Evolutionary conservation across 2,329 filamentous ascomycete species (phyloP).

Genomic region (Cylindrodendrum hubeiense): DNA sequence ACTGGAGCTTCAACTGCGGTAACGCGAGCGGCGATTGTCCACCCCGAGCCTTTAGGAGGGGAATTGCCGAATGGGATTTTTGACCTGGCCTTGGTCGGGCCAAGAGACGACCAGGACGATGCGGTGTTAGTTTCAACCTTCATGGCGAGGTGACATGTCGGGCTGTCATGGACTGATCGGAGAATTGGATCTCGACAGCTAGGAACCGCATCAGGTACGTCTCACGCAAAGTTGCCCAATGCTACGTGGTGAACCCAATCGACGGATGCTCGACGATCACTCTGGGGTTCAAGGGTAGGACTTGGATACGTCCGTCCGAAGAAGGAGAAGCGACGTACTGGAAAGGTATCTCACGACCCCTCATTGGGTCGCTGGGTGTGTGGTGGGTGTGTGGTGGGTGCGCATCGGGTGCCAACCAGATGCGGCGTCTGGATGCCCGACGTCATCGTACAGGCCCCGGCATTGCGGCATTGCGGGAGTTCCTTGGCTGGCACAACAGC

Average conservation of each 20-base stretch:
- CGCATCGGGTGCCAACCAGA: constrained; percentile 27
- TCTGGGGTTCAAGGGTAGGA: constrained; percentile 29
- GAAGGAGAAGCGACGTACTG: constrained; percentile 15
- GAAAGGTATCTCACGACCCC: not conserved
- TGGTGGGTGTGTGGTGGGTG: constrained; percentile 18
- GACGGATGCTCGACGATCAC: constrained; percentile 40
- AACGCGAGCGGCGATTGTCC: not conserved
- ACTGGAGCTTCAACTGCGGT: constrained; percentile 19
- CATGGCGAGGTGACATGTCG: not conserved
- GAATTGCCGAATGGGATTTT: not conserved
- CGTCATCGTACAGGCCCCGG: constrained; percentile 41
- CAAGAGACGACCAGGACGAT: not conserved
- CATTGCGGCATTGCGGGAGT: constrained; percentile 21
- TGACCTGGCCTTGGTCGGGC: not conserved
- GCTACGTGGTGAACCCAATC: constrained; percentile 28
- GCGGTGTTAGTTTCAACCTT: not conserved
- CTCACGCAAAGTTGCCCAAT: constrained; percentile 35
- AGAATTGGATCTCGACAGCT: constrained; percentile 24
- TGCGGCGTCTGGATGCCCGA: constrained; percentile 27
- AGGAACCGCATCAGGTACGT: constrained; percentile 20
- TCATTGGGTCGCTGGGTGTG: constrained; percentile 31
- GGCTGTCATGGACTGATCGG: constrained; percentile 21
- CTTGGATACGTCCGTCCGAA: constrained; percentile 23
- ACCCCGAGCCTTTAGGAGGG: not conserved
- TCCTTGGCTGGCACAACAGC: constrained; percentile 35